Conservation (phyloP, 352 stramenopile species). For the Globisporangium apiculatum region DNA sequence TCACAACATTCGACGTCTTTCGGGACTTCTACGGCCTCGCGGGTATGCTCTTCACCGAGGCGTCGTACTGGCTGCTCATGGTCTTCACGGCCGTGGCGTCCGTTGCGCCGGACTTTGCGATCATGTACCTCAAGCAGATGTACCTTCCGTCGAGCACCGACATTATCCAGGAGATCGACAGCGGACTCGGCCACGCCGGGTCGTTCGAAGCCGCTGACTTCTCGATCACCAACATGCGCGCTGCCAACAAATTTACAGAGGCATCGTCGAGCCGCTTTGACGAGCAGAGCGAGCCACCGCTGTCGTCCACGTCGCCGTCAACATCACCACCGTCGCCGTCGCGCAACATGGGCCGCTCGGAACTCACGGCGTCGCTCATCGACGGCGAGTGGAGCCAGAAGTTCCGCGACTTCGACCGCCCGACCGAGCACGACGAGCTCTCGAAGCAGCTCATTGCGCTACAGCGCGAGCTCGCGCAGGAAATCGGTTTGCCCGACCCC, state of each 20-base stretch:
- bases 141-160: constrained; percentile 77
- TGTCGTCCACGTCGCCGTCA: too few relatives aligned
- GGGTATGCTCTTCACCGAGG: constrained; percentile 43
- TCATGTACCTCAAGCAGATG: constrained; percentile 79
- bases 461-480: constrained; percentile 62
- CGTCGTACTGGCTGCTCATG: constrained; percentile 55
- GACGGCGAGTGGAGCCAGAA: constrained; percentile 76
- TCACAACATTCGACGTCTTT: constrained; percentile 67
- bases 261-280: constrained; percentile 26
- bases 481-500: constrained; percentile 64
- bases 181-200: constrained; percentile 32
- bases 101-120: constrained; percentile 49
- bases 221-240: constrained; percentile 12
- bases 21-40: constrained; percentile 66
- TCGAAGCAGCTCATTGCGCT: constrained; percentile 66
- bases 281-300: constrained; percentile 18
- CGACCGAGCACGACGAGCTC: constrained; percentile 69
- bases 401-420: constrained; percentile 73
- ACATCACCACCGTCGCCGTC: neutral
- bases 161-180: constrained; percentile 84
- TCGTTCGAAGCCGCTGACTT: constrained; percentile 12
- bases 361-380: constrained; percentile 42
- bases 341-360: constrained; percentile 17
- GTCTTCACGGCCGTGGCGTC: constrained; percentile 59
- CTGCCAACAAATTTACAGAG: constrained; percentile 9